Base-by-base conservation (phyloP, 108 stramenopile species). In the Skeletonema marinoi region DNA sequence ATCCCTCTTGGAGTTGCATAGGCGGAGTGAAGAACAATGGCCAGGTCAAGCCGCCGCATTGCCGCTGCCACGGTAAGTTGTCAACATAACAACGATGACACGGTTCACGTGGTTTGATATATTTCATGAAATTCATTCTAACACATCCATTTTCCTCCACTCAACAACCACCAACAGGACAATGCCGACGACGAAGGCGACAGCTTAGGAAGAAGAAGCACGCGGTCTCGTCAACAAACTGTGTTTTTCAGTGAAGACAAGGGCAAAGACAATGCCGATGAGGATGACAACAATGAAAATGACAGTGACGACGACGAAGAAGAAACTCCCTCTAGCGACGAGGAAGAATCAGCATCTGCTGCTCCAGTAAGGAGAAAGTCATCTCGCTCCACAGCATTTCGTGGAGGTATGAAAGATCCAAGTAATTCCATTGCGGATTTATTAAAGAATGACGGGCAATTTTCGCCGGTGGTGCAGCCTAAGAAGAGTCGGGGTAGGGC, bases 401-500 rank as follows among this genome's bases (percentile, higher is more conserved):
- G 73, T 10, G 82, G 82, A 19, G 82, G 36, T 62, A 83, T 83
- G 82, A 83, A 74, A 50, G 82, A 83, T 38, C 76, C 82, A 32
- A 60, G 59, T 67, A 73, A 83, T 60, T 83, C 82, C 30, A 77
- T 83, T 60, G 68, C 71, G 32, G 82, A 83, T 70, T 65, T 85
- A 66, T 38, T 85, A 36, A 81, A 80, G 74, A 71, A 32, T 32
- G 54, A 25, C 54, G 54, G 5, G 14, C 44, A 46, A 16, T n/a
- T 3, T n/a, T 46, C 44, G 25, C 19, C 54, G 3, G 54, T 29
- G 3, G 54, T 29, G 25, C 54, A 56, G 54, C 60, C 56, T n/a
- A 66, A 36, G 11, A 56, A 54, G 59, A 71, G 59, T 30, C 31
- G 70, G 50, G 67, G 59, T 50, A 38, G 70, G 61, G 66, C 65